Evolutionary conservation across 306 rosid species (phyloP).

Genomic region (Quercus robur): DNA sequence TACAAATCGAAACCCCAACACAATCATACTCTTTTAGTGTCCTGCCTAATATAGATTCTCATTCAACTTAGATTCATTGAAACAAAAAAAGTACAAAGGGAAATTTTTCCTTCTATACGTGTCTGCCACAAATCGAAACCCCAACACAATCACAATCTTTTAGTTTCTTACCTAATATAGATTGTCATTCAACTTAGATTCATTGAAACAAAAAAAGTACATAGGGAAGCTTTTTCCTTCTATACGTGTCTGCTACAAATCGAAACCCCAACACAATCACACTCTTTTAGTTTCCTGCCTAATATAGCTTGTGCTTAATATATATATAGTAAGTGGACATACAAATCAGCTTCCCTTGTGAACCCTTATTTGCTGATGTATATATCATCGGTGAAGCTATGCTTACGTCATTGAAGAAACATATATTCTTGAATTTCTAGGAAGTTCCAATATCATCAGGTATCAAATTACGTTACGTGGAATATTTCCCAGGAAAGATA

Average conservation of each 20-base stretch:
- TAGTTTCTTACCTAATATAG: background rate
- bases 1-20: background rate
- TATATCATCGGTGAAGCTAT: background rate
- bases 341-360: background rate
- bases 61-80: too few species aligned
- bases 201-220: too few species aligned
- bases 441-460: background rate
- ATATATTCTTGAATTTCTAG: background rate
- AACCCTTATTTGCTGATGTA: background rate
- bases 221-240: too few species aligned
- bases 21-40: background rate
- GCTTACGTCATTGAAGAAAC: background rate
- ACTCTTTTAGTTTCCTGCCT: background rate
- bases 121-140: background rate
- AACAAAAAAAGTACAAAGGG: too few species aligned
- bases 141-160: background rate
- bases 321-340: background rate
- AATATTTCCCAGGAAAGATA: background rate
- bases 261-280: background rate
- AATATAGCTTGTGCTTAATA: background rate
- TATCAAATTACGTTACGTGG: background rate
- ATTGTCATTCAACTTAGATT: too few species aligned
- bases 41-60: background rate
- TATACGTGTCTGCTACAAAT: background rate
- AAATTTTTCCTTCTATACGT: too few species aligned